Evolutionary conservation across 2,329 filamentous ascomycete species (phyloP).

Genomic region (Trichothecium roseum): DNA sequence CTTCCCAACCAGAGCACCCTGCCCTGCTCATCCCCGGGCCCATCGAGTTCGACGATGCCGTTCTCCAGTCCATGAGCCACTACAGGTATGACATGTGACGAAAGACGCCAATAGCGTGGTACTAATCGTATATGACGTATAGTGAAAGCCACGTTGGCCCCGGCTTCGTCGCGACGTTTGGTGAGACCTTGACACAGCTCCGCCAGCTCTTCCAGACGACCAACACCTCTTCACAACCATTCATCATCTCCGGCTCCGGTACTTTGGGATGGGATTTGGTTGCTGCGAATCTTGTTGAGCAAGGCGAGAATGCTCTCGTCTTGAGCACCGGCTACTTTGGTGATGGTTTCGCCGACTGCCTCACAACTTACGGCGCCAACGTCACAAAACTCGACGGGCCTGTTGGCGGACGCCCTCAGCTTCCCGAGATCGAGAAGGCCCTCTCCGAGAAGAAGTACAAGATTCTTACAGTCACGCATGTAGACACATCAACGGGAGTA

Average conservation of each 20-base stretch:
- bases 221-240: slow-evolving; percentile 73
- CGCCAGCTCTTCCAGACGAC: slow-evolving; percentile 92
- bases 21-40: slow-evolving; percentile 92
- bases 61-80: slow-evolving; percentile 89
- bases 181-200: slow-evolving; percentile 78
- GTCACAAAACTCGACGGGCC: slow-evolving; percentile 83
- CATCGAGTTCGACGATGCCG: slow-evolving; percentile 97
- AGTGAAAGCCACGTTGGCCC: slow-evolving; percentile 92
- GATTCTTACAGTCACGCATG: slow-evolving; percentile 87
- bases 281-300: slow-evolving; percentile 83
- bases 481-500: slow-evolving; percentile 94
- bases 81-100: slow-evolving; percentile 52
- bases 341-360: slow-evolving; percentile 86
- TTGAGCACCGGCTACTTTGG: slow-evolving; percentile 96
- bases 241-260: slow-evolving; percentile 87
- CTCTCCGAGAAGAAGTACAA: slow-evolving; percentile 90
- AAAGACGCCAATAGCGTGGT: no score
- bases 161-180: slow-evolving; percentile 81
- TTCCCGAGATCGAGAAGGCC: slow-evolving; percentile 79
- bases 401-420: slow-evolving; percentile 78
- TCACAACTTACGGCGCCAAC: slow-evolving; percentile 82
- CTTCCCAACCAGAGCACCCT: slow-evolving; percentile 49
- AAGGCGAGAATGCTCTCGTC: slow-evolving; percentile 82
- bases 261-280: slow-evolving; percentile 96
- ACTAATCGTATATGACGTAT: not conserved